Evolutionary conservation across 495 filamentous ascomycete genomes (phyloP), one percentile per base, ranked within the genome.

Genomic region (Penicillium tannophilum): DNA sequence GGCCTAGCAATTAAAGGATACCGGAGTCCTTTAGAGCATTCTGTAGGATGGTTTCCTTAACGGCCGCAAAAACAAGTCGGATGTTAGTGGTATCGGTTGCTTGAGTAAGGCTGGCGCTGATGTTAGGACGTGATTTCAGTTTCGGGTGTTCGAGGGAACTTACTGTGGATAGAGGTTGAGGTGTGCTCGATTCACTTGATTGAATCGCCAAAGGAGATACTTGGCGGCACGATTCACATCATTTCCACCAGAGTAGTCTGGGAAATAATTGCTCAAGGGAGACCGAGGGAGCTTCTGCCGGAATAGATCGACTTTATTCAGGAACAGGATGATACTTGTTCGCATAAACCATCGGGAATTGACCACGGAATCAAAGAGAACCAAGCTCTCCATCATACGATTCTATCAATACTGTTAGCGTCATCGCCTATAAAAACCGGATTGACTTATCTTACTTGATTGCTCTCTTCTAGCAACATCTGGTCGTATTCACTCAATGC

Each of bases 291-390:
- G 86, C 71, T 98, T 98, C 66, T 89, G 84, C 67, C 92, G 92
- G 85, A 98, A 98, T 58, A 97, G 84, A 81, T 97, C 95, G 54
- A 98, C 95, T 74, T 98, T 98, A 78, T 97, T 97, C 51, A 98
- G 80, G 79, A 98, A 98, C 26, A 98, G 82, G 70, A 98, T 97
- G 71, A 98, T 98, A 73, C 92, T 97, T 24, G 94, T 97, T 58
- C 94, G 84, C 88, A 97, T 93, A 74, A 98, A 98, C 95, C 95
- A 98, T 65, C 94, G 83, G 57, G 93, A 97, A 75, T 98, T 98
- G 62, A 98, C 94, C 5, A 98, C 94, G 8, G 93, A 97, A 76
- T 98, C 95, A 72, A 98, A 98, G n/a, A 98, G 84, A 39, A 98
- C 86, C 31, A 98, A 72, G 66, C 90, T 94, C 73, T 98, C 94